These are phyloP conservation scores for Nicotiana attenuata DNA, from an alignment of 257 asterid species.

Conservation along the genomic window DNA sequence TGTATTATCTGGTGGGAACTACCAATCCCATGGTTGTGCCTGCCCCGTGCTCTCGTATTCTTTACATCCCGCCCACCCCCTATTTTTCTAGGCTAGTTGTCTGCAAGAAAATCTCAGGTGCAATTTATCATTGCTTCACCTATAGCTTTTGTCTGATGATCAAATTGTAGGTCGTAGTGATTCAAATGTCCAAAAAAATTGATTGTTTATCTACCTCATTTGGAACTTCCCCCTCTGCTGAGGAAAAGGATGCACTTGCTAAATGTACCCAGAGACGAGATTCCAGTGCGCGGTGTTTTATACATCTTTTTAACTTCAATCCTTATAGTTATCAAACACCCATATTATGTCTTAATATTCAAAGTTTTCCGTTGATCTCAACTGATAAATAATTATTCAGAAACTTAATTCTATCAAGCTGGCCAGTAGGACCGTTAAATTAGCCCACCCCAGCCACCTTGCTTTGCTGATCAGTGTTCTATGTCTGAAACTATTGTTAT, in stretches of 20 bases:
- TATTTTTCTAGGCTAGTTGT: background rate
- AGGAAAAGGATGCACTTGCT: background rate
- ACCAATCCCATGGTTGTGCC: background rate
- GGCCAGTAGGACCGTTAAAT: too few relatives aligned
- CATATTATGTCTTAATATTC: background rate
- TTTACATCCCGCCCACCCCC: background rate
- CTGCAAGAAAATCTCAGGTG: constrained; percentile 1
- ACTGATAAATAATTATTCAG: background rate
- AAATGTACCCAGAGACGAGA: background rate
- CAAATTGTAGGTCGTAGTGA: background rate
- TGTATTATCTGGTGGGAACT: background rate
- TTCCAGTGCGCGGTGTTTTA: background rate
- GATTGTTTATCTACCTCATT: background rate
- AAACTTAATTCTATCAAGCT: too few relatives aligned
- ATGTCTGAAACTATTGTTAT: background rate
- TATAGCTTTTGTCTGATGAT: background rate
- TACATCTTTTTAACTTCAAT: background rate
- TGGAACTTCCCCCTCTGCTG: background rate
- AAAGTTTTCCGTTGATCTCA: background rate
- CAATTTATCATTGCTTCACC: background rate
- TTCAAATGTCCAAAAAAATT: background rate
- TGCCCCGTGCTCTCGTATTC: background rate
- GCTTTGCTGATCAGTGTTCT: background rate
- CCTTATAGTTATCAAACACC: background rate
- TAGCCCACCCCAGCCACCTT: too few relatives aligned